Percentiles rank a stretch among this genome's conserved stretches.
Conservation (phyloP, 306 rosid genomes). For the Macrotyloma uniflorum region DNA sequence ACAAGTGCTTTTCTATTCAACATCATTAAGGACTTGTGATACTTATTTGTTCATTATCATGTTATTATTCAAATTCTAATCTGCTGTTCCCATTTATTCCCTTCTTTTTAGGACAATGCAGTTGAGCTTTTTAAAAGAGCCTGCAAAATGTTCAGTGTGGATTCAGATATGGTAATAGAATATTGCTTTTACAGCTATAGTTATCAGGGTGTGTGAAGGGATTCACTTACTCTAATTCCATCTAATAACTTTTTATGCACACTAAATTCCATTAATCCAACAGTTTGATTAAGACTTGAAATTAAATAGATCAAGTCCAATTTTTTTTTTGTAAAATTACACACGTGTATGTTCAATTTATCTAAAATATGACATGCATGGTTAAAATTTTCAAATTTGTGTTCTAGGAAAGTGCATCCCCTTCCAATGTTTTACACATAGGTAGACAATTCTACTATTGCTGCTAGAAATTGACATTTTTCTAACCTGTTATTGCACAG, state of each 20-base stretch:
- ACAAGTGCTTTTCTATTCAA: conserved; percentile 11
- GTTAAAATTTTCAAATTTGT: neutral
- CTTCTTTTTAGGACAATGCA: conserved; percentile 74
- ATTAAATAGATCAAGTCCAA: neutral
- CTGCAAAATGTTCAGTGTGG: conserved; percentile 84
- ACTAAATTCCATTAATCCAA: neutral
- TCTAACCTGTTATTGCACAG: conserved; percentile 57
- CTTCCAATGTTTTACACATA: neutral
- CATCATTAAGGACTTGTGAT: conserved; percentile 15
- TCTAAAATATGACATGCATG: neutral
- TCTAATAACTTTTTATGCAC: neutral
- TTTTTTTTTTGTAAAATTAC: neutral
- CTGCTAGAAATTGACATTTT: conserved; percentile 35
- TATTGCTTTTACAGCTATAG: conserved; percentile 28
- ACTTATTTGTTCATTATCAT: conserved; percentile 5
- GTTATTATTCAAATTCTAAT: conserved; percentile 29
- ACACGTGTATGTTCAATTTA: neutral
- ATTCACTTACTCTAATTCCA: neutral
- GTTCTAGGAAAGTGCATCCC: neutral
- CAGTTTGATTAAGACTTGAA: neutral
- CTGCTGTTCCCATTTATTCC: conserved; percentile 17
- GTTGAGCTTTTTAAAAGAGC: conserved; percentile 84
- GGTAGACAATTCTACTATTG: conserved; percentile 12
- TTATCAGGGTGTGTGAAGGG: neutral
- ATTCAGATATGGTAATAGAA: conserved; percentile 80